Evolutionary conservation across 2,329 filamentous ascomycete genomes (phyloP).

Genomic region (Fusarium virguliforme): DNA sequence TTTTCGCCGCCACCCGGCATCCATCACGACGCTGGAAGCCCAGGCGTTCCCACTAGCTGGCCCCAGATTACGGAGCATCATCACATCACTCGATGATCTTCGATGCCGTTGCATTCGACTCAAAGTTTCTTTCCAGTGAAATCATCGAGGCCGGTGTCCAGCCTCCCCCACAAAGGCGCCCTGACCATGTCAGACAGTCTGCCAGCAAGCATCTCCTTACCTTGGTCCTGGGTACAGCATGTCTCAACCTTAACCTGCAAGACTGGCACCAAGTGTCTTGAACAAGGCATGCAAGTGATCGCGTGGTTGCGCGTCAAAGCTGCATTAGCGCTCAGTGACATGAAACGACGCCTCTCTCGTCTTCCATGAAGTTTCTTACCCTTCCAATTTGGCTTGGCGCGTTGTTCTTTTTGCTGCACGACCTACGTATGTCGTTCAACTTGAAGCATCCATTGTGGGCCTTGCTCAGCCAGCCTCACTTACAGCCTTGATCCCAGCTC

Average conservation of each 20-base stretch:
- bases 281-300: conserved; percentile 36
- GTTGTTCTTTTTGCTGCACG: conserved; percentile 20
- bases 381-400: conserved; percentile 9
- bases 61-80: neutral
- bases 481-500: conserved; percentile 51
- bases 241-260: conserved; percentile 19
- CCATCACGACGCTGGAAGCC: neutral
- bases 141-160: conserved; percentile 16
- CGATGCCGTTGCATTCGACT: conserved; percentile 32
- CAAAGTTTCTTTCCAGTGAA: conserved; percentile 13
- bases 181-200: conserved; percentile 29
- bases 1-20: conserved; percentile 15
- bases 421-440: conserved; percentile 33
- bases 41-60: conserved; percentile 4
- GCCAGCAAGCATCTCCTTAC: conserved; percentile 26
- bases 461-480: conserved; percentile 44
- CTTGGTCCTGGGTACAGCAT: conserved; percentile 9
- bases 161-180: conserved; percentile 23
- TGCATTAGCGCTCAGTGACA: conserved; percentile 25
- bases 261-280: conserved; percentile 8
- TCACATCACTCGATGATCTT: conserved; percentile 28
- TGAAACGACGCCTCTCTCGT: conserved; percentile 35
- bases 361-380: conserved; percentile 18
- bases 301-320: conserved; percentile 26
- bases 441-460: conserved; percentile 34